Evolutionary conservation across 2,329 filamentous ascomycete genomes (phyloP).

Genomic region (Clonostachys solani): DNA sequence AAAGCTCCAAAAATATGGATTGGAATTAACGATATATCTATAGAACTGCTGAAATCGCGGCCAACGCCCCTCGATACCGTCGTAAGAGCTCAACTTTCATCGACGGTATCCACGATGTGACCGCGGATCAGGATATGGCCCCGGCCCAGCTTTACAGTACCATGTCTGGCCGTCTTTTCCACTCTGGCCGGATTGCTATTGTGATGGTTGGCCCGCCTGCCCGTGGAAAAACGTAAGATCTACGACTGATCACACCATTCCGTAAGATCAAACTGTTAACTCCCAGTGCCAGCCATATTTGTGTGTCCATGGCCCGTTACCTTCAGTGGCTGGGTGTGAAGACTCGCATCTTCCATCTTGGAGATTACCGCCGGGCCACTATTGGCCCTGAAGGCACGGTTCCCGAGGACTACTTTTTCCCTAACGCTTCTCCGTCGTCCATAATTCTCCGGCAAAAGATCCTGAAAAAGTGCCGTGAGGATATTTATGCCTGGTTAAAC

Average conservation of each 20-base stretch:
- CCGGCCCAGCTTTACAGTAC: constrained; percentile 98
- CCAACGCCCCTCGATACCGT: constrained; percentile 83
- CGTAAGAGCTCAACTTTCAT: constrained; percentile 94
- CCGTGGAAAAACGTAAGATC: constrained; percentile 81
- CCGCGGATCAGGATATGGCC: constrained; percentile 76
- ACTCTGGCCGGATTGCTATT: constrained; percentile 95
- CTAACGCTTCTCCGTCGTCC: constrained; percentile 86
- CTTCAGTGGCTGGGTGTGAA: constrained; percentile 97
- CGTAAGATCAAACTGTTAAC: background rate
- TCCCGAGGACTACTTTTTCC: constrained; percentile 96
- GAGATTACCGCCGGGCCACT: constrained; percentile 91
- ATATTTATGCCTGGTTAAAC: constrained; percentile 94
- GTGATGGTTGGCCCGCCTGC: constrained; percentile 94
- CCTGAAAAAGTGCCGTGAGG: constrained; percentile 92
- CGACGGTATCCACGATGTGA: constrained; percentile 92
- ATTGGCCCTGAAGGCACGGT: constrained; percentile 80
- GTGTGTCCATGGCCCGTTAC: constrained; percentile 91
- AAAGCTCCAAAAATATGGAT: too few species aligned
- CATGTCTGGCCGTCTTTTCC: constrained; percentile 93
- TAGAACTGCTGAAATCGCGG: constrained; percentile 87
- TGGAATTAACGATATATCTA: background rate
- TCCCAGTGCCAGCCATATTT: constrained; percentile 66
- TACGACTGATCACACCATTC: background rate
- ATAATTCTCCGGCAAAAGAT: constrained; percentile 97
- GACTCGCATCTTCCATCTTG: constrained; percentile 94